phyloP scores from a whole-genome alignment of 352 stramenopile species.

The Elongisporangium anandrum region DNA sequence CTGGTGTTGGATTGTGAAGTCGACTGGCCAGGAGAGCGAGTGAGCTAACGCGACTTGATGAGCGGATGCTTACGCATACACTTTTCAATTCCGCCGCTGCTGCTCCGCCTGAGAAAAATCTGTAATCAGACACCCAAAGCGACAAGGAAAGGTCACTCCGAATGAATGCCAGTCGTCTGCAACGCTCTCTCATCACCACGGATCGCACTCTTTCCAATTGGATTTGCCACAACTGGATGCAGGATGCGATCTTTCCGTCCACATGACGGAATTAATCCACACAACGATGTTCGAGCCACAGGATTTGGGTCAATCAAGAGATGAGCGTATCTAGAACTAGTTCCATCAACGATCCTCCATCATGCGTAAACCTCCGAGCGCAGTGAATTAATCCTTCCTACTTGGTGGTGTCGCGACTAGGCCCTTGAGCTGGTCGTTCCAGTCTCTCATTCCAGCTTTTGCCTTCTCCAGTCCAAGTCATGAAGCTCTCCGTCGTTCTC shows the following conservation, averaged over 20 bases:
- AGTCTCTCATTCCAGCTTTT: background rate
- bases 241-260: background rate
- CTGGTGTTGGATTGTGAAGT: background rate
- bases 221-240: background rate
- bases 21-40: background rate
- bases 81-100: background rate
- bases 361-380: background rate
- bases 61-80: background rate
- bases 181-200: no score
- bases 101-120: background rate
- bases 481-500: constrained; percentile 18
- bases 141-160: no score
- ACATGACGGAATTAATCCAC: background rate
- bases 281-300: background rate
- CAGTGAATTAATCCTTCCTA: background rate
- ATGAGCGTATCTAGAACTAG: background rate
- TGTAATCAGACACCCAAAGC: background rate
- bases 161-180: background rate
- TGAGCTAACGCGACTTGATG: background rate
- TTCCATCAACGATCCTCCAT: background rate
- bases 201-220: background rate
- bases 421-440: background rate
- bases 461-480: background rate
- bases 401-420: background rate
- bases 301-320: background rate